A percentile compares a stretch with the other conserved stretches of the same genome.
Evolutionary conservation across 495 filamentous ascomycete species (phyloP).

Genomic region (Aspergillus cristatus): DNA sequence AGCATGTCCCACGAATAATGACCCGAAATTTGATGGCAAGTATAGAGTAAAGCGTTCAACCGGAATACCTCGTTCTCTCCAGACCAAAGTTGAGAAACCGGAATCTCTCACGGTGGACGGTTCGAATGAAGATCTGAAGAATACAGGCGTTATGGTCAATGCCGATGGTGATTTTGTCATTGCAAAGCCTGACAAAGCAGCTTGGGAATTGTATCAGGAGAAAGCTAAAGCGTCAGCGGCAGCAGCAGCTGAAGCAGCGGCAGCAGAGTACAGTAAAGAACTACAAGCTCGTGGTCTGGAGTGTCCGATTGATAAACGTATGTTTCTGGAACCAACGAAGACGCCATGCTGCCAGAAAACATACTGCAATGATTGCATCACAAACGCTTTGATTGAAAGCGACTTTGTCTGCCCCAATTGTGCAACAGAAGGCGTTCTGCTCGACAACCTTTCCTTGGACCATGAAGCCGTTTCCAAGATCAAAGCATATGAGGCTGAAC

Average conservation of each 20-base stretch:
- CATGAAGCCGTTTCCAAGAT: conserved; percentile 68
- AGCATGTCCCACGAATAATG: conserved; percentile 91
- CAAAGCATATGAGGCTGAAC: conserved; percentile 67
- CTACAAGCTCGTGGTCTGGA: conserved; percentile 79
- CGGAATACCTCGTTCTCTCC: conserved; percentile 85
- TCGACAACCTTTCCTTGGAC: conserved; percentile 83
- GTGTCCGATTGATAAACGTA: conserved; percentile 90
- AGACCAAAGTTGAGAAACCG: conserved; percentile 89
- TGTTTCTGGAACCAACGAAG: conserved; percentile 96
- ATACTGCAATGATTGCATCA: conserved; percentile 98
- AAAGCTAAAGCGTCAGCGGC: conserved; percentile 77
- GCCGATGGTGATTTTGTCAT: conserved; percentile 95
- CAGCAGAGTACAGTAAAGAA: conserved; percentile 65
- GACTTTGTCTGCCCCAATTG: conserved; percentile 94
- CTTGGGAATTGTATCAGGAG: conserved; percentile 94
- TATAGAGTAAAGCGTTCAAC: conserved; percentile 91
- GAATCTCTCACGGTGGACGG: conserved; percentile 63
- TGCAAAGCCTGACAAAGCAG: conserved; percentile 84
- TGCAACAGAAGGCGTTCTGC: conserved; percentile 76
- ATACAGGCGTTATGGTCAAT: conserved; percentile 91
- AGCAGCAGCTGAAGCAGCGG: conserved; percentile 59
- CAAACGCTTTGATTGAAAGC: conserved; percentile 92
- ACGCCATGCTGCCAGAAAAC: conserved; percentile 96
- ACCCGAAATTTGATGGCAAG: conserved; percentile 86
- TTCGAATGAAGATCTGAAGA: conserved; percentile 63